Evolutionary conservation across 2,329 filamentous ascomycete species (phyloP).

Genomic region (Colletotrichum gigasporum): DNA sequence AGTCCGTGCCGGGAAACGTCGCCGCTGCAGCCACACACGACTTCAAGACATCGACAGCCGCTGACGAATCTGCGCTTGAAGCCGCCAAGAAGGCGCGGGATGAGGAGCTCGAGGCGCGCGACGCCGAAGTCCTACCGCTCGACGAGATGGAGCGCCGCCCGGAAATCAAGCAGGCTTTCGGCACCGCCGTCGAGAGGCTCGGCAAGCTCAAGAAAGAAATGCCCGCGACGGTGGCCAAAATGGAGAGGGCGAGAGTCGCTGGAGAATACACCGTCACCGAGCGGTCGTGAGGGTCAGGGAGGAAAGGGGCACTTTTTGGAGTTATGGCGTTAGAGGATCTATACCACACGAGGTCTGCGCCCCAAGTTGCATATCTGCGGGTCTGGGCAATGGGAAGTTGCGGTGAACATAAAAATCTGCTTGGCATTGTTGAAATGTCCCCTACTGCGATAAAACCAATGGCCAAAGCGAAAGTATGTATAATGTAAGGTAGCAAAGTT

Average conservation of each 20-base stretch:
- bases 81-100: conserved; percentile 27
- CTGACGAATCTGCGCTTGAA: conserved; percentile 55
- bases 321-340: conserved; percentile 8
- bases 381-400: neutral
- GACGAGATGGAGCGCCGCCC: conserved; percentile 54
- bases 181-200: conserved; percentile 58
- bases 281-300: conserved; percentile 25
- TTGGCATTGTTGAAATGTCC: neutral
- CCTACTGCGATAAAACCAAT: neutral
- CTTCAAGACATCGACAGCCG: conserved; percentile 50
- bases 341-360: conserved; percentile 13
- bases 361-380: no score
- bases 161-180: conserved; percentile 56
- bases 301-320: neutral
- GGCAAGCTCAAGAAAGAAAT: conserved; percentile 66
- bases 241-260: conserved; percentile 70
- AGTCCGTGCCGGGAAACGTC: conserved; percentile 56
- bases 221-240: conserved; percentile 69
- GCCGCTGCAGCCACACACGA: conserved; percentile 55
- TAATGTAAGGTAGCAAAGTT: conserved; percentile 3
- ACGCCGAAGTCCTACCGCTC: conserved; percentile 41
- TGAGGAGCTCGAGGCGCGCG: conserved; percentile 34
- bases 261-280: conserved; percentile 66
- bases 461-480: conserved; percentile 25
- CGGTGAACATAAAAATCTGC: neutral